Evolutionary conservation across 768 basidiomycete genomes (phyloP), one percentile per base, ranked within the genome.

Genomic region (Termitomyces sp.): DNA sequence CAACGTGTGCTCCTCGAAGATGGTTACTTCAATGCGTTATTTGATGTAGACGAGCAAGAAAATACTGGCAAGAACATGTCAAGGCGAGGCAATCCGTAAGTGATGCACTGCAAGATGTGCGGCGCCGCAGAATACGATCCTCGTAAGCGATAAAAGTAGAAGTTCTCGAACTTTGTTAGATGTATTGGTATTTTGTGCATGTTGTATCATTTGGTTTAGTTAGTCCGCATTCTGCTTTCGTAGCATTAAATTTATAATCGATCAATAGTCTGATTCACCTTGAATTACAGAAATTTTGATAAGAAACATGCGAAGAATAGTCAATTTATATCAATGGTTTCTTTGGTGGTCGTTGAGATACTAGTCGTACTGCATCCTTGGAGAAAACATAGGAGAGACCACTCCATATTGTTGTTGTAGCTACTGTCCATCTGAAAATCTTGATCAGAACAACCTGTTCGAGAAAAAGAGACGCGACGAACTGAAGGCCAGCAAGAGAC

Each of bases 331-430:
- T 64, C 20, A 65, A 66, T 4, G 68, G 72, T 5, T 65, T 62
- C 58, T 68, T 73, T 13, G 61, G 60, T 24, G 66, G 69, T 29
- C 68, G 67, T 61, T 73, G 65, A 33, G 79, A 75, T 24, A 88
- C 60, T 46, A 92, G 70, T 37, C 83, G 83, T 44, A 92, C 86
- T 0, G 87, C 88, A 59, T 87, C 79, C 66, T 86, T 89, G 7
- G 86, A 83, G 65, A 89, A 86, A 6, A 93, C 64, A 65, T 93
- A 93, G 20, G 90, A 90, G 48, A 90, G 66, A 12, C 96, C 96
- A 63, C 93, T 95, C 87, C 90, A 92, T 28, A 98, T 75, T 1
- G 96, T 99, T 7, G 96, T 97, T 4, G 82, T 81, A 0, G 90
- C 96, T 1, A 98, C 96, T 0, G 87, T 77, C 81, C 81, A 90